A percentile compares a stretch with the other conserved stretches of the same genome.
Conservation (phyloP, 257 asterid genomes). For the Oldenlandia corymbosa region DNA sequence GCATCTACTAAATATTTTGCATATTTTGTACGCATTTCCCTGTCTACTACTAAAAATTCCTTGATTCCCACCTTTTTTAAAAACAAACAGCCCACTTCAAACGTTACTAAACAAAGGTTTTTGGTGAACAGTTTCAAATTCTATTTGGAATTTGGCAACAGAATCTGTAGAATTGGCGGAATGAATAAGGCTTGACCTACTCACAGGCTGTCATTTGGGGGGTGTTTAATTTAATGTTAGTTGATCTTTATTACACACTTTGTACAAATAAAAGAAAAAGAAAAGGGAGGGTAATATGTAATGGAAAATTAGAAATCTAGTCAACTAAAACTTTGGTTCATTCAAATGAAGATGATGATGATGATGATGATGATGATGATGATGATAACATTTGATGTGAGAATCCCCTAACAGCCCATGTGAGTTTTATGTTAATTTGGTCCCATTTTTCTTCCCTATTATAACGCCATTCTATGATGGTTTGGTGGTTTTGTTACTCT, state of each 20-base stretch:
- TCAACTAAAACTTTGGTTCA: slow-evolving; percentile 16
- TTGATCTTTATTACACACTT: slow-evolving; percentile 6
- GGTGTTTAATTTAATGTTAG: slow-evolving; percentile 15
- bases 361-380: too few relatives aligned
- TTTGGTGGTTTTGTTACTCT: not conserved
- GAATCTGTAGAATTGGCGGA: too few relatives aligned
- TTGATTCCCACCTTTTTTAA: not conserved
- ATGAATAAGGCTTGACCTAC: slow-evolving; percentile 28
- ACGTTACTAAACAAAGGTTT: not conserved
- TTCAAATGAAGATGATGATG: slow-evolving; percentile 1
- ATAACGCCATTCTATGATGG: not conserved
- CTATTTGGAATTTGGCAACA: not conserved
- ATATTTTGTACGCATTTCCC: not conserved
- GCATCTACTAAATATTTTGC: too few relatives aligned
- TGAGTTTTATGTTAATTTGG: slow-evolving; percentile 21
- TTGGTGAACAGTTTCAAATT: slow-evolving; percentile 6
- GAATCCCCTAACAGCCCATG: slow-evolving; percentile 26
- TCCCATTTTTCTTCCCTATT: slow-evolving; percentile 15
- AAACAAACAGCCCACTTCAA: too few relatives aligned
- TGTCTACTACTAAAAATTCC: not conserved
- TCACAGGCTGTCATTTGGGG: slow-evolving; percentile 28
- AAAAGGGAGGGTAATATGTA: too few relatives aligned
- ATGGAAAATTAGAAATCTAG: not conserved
- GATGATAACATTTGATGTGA: slow-evolving; percentile 7
- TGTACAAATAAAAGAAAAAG: not conserved